Conservation (phyloP, 129 eudicot genomes). For the Lactuca sativa region DNA sequence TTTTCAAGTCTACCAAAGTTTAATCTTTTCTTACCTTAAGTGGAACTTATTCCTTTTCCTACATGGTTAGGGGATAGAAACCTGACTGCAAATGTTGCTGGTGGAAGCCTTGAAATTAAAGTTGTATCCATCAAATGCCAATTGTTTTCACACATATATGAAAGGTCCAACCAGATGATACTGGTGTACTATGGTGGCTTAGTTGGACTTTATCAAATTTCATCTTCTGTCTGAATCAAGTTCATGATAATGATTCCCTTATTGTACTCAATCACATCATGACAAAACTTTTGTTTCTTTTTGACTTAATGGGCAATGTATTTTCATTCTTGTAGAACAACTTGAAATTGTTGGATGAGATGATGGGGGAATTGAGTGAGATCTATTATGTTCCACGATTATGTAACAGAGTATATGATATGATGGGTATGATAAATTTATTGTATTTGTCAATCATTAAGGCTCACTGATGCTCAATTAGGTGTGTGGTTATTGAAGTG, state of each 20-base stretch:
- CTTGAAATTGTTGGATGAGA: conserved; percentile 78
- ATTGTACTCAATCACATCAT: neutral
- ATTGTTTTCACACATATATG: conserved; percentile 56
- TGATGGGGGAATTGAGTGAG: conserved; percentile 42
- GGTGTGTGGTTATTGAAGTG: conserved; percentile 41
- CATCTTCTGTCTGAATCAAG: no score
- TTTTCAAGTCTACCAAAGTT: neutral
- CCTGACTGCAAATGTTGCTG: conserved; percentile 66
- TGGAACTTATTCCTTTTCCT: neutral
- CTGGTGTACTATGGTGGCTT: conserved; percentile 41
- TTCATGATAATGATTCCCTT: no score
- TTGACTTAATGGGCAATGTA: neutral
- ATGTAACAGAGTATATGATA: conserved; percentile 56
- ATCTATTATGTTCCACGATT: conserved; percentile 75
- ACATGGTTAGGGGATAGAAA: conserved; percentile 63
- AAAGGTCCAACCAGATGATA: conserved; percentile 54
- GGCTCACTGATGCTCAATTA: conserved; percentile 14
- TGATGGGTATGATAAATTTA: neutral
- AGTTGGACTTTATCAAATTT: no score
- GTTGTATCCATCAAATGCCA: conserved; percentile 44
- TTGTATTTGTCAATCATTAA: neutral
- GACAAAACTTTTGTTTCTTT: neutral
- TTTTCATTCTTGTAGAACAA: conserved; percentile 28
- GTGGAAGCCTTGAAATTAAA: conserved; percentile 39
- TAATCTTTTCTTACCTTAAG: neutral